Base-by-base conservation (phyloP, 2,329 filamentous ascomycete species). In the Chalaropsis ovoidea region DNA sequence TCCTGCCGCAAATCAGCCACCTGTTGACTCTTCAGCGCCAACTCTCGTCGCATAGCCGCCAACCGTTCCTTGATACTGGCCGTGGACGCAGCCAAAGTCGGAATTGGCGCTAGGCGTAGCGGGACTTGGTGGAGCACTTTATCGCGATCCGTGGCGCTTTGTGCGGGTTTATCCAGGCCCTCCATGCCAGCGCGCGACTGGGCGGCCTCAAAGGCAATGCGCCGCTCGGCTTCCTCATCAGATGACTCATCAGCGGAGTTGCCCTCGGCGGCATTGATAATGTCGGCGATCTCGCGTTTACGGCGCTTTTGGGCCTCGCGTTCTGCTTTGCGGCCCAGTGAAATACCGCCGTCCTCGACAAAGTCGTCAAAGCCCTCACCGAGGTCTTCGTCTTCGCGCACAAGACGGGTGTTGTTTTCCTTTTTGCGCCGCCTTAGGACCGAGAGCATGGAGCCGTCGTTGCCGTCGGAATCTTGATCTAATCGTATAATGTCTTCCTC, bases 351-450 rank as follows among this genome's bases (percentile, higher is more conserved):
- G 72, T 96, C 90, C 49, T 94, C 89, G 8, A 94, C 89, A 71
- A 89, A 96, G 65, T 93, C 87, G 68, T 97, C 93, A 70, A 95
- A 97, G 0, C 91, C 92, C 76, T 97, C 94, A 45, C 89, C 89
- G 0, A 96, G 82, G 71, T 97, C 90, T 73, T 97, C 93, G 70
- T 97, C 93, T 42, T 96, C 91, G 52, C 81, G 83, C 5, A 91
- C 82, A 1, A 97, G 81, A 1, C 93, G 82, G 5, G 87, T 88
- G 68, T 91, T 82, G 42, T 84, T 82, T 69, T 87, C 84, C 70
- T 86, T 84, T 69, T 84, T 83, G 56, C 56, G 62, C 13, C 35
- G 39, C n/a, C 54, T 24, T 17, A 67, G 62, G 8, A 22, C 35
- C 24, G 62, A 54, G 8, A 62, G 63, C 62, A 67, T 67, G 19